Evolutionary conservation across 1,139 yeast genomes (phyloP), one percentile per base, ranked within the genome.

Genomic region (Nematodospora anomalae): DNA sequence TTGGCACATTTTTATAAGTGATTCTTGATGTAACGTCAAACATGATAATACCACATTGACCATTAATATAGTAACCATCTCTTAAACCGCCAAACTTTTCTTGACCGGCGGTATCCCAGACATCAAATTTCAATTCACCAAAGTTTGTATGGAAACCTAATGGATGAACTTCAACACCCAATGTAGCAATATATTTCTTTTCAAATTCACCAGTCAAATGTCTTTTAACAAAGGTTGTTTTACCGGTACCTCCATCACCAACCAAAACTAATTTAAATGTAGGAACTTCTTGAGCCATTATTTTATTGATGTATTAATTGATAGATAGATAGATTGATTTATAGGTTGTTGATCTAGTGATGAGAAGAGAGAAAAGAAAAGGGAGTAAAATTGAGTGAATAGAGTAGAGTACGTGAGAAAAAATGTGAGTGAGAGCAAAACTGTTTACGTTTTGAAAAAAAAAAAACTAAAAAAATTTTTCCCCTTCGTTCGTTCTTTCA

Each of bases 231-330:
- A 94, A 94, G 46, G 99, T 94, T 77, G 99, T 94, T 83, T 92
- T 90, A 76, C 97, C 97, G 69, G 98, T 92, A 83, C 99, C 99
- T 80, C 99, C 98, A 66, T 92, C 98, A 69, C 98, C 98, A 71
- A 92, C 97, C 62, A 92, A 83, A 59, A 84, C 99, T 68, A 94
- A 83, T 79, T 94, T 94, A 74, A 94, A 92, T 52, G 96, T 87
- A 59, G 98, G 97, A 69, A 89, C 95, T 76, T 86, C 89, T 71
- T 77, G 79, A 55, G 85, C 80, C 83, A 76, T 77, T 49, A 16
- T 33, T 37, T 33, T 22, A 11, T 32, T 13, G 25, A 18, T 24
- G 34, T 12, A 16, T 36, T 21, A 20, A 23, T 12, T 30, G 18
- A 21, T n/a, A 12, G 8, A 28, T 20, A 18, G 21, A 26, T 36